Evolutionary conservation across 1,284 basidiomycete species (phyloP).

Genomic region (Jaminaea rosea): DNA sequence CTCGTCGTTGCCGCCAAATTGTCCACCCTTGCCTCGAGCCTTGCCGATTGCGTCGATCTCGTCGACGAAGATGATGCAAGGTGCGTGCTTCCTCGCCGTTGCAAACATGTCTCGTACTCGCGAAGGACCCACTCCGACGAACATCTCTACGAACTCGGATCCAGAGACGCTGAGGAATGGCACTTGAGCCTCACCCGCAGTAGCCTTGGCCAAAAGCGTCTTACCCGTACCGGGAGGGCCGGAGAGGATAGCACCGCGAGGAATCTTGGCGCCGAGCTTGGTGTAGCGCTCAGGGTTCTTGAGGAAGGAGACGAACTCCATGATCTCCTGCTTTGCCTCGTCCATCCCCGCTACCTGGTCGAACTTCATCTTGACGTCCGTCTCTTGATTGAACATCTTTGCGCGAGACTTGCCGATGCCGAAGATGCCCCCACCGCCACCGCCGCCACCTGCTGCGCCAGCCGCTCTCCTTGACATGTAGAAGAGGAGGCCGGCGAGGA

Average conservation of each 20-base stretch:
- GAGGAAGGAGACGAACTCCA: slow-evolving; percentile 99
- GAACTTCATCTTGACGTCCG: slow-evolving; percentile 85
- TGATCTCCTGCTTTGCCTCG: slow-evolving; percentile 98
- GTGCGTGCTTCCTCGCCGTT: slow-evolving; percentile 92
- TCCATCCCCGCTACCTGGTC: slow-evolving; percentile 98
- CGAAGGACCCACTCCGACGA: slow-evolving; percentile 95
- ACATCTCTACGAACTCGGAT: slow-evolving; percentile 99
- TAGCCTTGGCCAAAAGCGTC: slow-evolving; percentile 94
- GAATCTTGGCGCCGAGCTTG: slow-evolving; percentile 94
- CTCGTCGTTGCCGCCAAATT: slow-evolving; percentile 92
- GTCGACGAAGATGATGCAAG: slow-evolving; percentile 70
- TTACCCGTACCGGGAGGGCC: slow-evolving; percentile 98
- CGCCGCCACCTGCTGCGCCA: slow-evolving; percentile 45
- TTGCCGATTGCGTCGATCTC: slow-evolving; percentile 86
- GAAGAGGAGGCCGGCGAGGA: slow-evolving; percentile 80
- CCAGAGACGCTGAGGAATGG: slow-evolving; percentile 98
- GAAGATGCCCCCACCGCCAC: slow-evolving; percentile 74
- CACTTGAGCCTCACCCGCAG: slow-evolving; percentile 91
- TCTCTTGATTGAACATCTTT: slow-evolving; percentile 95
- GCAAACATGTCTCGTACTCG: slow-evolving; percentile 95
- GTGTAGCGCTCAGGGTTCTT: slow-evolving; percentile 93
- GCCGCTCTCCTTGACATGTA: slow-evolving; percentile 74
- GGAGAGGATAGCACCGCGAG: slow-evolving; percentile 91
- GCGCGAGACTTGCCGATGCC: slow-evolving; percentile 93
- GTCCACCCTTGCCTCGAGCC: slow-evolving; percentile 76